phyloP scores from a whole-genome alignment of 805 yeast genomes.

The Candida arabinofermentans region DNA sequence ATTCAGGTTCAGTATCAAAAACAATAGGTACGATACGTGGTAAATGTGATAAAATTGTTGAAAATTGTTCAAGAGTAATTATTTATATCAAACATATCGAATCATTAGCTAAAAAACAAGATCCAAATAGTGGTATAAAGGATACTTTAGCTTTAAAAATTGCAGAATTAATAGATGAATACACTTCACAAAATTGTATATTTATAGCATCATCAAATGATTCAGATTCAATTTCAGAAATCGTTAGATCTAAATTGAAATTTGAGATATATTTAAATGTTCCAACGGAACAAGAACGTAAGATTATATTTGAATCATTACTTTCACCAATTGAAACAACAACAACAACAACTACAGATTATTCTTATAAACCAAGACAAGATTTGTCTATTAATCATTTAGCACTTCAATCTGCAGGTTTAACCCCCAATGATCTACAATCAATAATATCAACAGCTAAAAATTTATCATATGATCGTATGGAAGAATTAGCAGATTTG shows the following conservation, averaged over 20 bases:
- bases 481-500: slow-evolving; percentile 32
- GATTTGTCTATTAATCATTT: slow-evolving; percentile 56
- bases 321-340: slow-evolving; percentile 20
- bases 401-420: slow-evolving; percentile 87
- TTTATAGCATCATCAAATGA: slow-evolving; percentile 68
- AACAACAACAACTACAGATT: slow-evolving; percentile 2
- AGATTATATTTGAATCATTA: slow-evolving; percentile 53
- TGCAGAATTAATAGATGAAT: slow-evolving; percentile 52
- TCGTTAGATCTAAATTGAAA: slow-evolving; percentile 61
- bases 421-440: slow-evolving; percentile 76
- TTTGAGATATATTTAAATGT: slow-evolving; percentile 76
- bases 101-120: slow-evolving; percentile 60
- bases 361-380: slow-evolving; percentile 31
- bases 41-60: slow-evolving; percentile 59
- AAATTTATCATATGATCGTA: slow-evolving; percentile 48
- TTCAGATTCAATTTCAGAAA: slow-evolving; percentile 62
- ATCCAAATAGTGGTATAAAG: slow-evolving; percentile 44
- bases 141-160: slow-evolving; percentile 52
- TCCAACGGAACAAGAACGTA: slow-evolving; percentile 76
- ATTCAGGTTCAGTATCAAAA: slow-evolving; percentile 70
- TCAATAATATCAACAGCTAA: slow-evolving; percentile 69
- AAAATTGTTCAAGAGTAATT: slow-evolving; percentile 43
- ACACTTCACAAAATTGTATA: slow-evolving; percentile 42
- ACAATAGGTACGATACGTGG: slow-evolving; percentile 78
- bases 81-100: slow-evolving; percentile 72